Evolutionary conservation across 116 monocot species (phyloP), one percentile per base, ranked within the genome.

Genomic region (Posidonia oceanica): DNA sequence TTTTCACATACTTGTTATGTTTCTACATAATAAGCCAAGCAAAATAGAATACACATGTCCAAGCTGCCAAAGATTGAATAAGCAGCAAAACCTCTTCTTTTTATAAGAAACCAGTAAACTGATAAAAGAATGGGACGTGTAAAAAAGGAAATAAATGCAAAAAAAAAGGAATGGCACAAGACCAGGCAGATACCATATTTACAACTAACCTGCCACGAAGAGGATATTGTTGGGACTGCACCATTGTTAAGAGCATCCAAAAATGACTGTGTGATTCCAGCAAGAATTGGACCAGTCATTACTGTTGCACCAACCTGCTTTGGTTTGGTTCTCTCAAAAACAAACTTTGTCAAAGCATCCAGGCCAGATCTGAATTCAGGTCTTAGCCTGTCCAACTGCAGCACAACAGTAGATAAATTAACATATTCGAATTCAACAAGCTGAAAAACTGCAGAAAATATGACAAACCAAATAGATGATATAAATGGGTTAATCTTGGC

Each of bases 201-300:
- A 67, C 0, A 51, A 67, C 73, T 51, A 74, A 95, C 95, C 96
- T 96, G 91, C 96, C 96, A 96, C 17, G 96, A 89, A 14, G 96
- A 91, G 41, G 87, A 83, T 87, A 96, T 96, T 36, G 92, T 96
- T 56, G 96, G 96, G 14, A 96, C 96, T 52, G 96, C 96, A 69
- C 96, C 96, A 80, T 88, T 91, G 55, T 96, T 96, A 67, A 96
- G 85, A 48, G 96, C 96, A 81, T 96, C 91, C 76, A 96, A 56
- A 76, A 91, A 96, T 36, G 87, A 88, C 60, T 91, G 91, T 36
- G 96, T 91, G 39, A 96, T 60, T 52, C 85, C 87, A 70, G 96
- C 87, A 66, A 96, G 88, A 69, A 96, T 66, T 36, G 96, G 96
- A 37, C 96, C 96, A 5, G 91, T 96, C 92, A 96, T 91, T 21